A percentile compares a stretch with the other conserved stretches of the same genome.
Evolutionary conservation across 495 filamentous ascomycete genomes (phyloP).

Genomic region (Penicillium psychrofluorescens): DNA sequence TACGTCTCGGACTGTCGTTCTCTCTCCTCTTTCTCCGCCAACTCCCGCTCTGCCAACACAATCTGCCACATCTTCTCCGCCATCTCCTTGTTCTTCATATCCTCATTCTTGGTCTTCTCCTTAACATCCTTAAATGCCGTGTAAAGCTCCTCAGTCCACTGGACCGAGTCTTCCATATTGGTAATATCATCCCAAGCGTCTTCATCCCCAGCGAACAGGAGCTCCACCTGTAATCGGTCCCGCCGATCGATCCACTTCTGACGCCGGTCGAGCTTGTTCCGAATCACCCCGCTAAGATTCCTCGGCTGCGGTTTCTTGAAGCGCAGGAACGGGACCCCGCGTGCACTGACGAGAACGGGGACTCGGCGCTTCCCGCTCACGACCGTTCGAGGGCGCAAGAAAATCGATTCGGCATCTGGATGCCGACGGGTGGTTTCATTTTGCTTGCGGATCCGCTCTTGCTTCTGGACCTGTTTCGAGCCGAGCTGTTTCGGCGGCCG

Average conservation of each 20-base stretch:
- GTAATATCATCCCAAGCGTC: conserved; percentile 50
- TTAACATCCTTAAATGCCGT: conserved; percentile 11
- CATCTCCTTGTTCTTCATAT: conserved; percentile 19
- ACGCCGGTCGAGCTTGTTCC: conserved; percentile 40
- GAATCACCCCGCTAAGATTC: conserved; percentile 48
- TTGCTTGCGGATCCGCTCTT: conserved; percentile 19
- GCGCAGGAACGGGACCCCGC: conserved; percentile 61
- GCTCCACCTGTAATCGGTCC: conserved; percentile 21
- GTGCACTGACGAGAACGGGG: conserved; percentile 51
- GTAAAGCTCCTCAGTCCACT: conserved; percentile 18
- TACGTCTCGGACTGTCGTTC: conserved; percentile 6
- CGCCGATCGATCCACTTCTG: conserved; percentile 25
- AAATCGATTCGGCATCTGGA: conserved; percentile 32
- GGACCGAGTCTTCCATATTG: conserved; percentile 4
- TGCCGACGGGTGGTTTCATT: conserved; percentile 20
- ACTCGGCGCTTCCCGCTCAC: conserved; percentile 49
- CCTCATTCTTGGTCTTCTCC: conserved; percentile 13
- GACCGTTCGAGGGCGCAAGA: conserved; percentile 38
- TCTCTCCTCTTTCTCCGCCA: conserved; percentile 25
- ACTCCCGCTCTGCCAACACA: conserved; percentile 33
- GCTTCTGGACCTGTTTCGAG: conserved; percentile 17
- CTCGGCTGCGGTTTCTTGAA: conserved; percentile 61
- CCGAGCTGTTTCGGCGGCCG: conserved; percentile 11
- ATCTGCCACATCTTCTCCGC: conserved; percentile 36
- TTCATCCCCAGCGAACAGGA: conserved; percentile 44